These are phyloP conservation scores for Trametes hirsuta DNA, from an alignment of 1,284 basidiomycete species.

Conservation along the genomic window DNA sequence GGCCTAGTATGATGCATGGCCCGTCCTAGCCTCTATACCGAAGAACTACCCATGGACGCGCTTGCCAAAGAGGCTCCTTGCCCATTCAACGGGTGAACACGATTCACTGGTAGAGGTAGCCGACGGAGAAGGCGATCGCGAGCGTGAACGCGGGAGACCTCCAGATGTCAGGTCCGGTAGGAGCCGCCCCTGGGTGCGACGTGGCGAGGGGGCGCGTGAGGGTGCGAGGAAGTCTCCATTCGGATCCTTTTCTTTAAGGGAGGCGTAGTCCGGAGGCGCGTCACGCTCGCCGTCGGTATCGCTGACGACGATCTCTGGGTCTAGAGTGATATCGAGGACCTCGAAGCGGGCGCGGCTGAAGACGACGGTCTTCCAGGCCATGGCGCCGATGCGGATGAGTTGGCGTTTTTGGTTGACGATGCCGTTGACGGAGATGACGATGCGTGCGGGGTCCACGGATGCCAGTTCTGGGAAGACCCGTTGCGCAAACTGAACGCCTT, in stretches of 20 bases:
- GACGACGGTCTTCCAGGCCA: constrained; percentile 56
- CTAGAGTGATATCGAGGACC: constrained; percentile 52
- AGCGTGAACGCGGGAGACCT: neutral
- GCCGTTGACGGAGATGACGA: constrained; percentile 49
- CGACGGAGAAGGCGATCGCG: constrained; percentile 7
- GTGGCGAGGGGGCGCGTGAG: constrained; percentile 9
- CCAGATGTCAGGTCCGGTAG: neutral
- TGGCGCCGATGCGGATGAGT: constrained; percentile 53
- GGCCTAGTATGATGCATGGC: neutral
- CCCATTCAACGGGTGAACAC: constrained; percentile 4
- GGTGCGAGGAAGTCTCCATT: constrained; percentile 8
- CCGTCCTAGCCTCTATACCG: neutral
- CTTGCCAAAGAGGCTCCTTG: constrained; percentile 15
- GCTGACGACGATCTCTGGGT: constrained; percentile 20
- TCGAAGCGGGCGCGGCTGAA: constrained; percentile 52
- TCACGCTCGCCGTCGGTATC: constrained; percentile 19
- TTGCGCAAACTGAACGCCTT: constrained; percentile 56
- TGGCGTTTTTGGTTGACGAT: constrained; percentile 37
- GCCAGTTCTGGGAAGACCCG: constrained; percentile 52
- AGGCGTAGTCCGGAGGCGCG: constrained; percentile 17
- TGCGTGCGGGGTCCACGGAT: constrained; percentile 41
- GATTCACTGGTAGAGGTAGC: neutral
- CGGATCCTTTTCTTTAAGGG: constrained; percentile 7
- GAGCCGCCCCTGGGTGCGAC: neutral
- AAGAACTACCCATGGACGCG: neutral